phyloP scores from a whole-genome alignment of 305 asterid genomes.

The Withania somnifera region DNA sequence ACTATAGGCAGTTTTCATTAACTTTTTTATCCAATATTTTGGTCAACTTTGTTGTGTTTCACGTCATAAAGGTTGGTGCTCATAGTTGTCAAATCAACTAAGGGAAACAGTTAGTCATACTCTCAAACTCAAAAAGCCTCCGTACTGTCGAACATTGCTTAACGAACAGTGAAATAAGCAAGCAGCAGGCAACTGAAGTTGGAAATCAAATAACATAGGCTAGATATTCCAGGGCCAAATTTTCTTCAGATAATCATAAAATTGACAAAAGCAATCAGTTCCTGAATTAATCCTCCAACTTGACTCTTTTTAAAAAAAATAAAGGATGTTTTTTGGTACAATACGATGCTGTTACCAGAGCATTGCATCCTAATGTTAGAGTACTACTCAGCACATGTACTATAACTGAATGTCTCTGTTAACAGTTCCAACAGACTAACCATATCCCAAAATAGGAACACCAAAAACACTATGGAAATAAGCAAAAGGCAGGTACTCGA shows the following conservation, averaged over 20 bases:
- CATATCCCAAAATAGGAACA: background rate
- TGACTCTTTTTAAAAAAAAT: background rate
- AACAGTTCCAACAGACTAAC: background rate
- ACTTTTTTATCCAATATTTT: background rate
- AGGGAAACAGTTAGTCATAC: background rate
- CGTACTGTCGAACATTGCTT: background rate
- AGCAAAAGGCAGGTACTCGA: background rate
- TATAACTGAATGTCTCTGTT: background rate
- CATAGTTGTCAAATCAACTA: background rate
- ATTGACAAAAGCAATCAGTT: background rate
- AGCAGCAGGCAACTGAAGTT: background rate
- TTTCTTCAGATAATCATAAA: background rate
- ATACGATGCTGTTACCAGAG: background rate
- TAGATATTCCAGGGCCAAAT: background rate
- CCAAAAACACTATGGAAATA: no score
- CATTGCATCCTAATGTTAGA: background rate
- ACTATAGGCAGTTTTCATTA: background rate
- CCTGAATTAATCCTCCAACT: background rate
- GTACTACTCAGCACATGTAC: background rate
- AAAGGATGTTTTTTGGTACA: background rate
- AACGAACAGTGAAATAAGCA: no score
- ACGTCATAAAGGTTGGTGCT: background rate
- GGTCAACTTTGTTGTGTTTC: background rate
- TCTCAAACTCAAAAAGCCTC: background rate
- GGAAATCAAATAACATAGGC: background rate